Percentiles rank a stretch among this genome's conserved stretches.
Evolutionary conservation across 23 red algal genomes (phyloP).

Genomic region (Gracilariopsis chorda): DNA sequence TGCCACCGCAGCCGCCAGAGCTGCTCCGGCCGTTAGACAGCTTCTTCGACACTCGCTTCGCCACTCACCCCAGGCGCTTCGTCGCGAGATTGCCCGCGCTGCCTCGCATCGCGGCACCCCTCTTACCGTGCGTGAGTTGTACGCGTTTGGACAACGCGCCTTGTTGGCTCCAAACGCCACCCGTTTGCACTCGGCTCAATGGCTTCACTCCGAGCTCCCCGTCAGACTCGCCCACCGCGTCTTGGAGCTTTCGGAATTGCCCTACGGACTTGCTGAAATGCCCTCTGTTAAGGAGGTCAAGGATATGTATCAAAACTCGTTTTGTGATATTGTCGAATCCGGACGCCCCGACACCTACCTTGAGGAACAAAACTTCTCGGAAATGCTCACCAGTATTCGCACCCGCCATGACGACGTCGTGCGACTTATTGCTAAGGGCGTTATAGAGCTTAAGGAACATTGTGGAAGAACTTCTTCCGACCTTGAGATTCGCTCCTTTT

Average conservation of each 20-base stretch:
- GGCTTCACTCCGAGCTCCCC: constrained; percentile 86
- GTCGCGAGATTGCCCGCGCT: constrained; percentile 3
- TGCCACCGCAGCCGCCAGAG: background rate
- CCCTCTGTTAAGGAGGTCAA: constrained; percentile 75
- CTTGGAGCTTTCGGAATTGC: constrained; percentile 73
- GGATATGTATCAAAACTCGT: constrained; percentile 88
- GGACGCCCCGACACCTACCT: constrained; percentile 33
- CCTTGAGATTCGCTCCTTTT: constrained; percentile 87
- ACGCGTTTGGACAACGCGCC: constrained; percentile 78
- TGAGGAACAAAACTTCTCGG: constrained; percentile 81
- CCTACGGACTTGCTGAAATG: constrained; percentile 90
- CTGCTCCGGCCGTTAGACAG: background rate
- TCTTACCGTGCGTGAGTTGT: constrained; percentile 76
- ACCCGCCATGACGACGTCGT: constrained; percentile 90
- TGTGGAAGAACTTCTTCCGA: constrained; percentile 74
- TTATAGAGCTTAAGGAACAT: constrained; percentile 89
- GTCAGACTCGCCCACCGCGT: constrained; percentile 91
- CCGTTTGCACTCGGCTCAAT: constrained; percentile 75
- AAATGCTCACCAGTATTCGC: constrained; percentile 71
- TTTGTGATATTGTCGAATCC: constrained; percentile 71
- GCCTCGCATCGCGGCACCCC: constrained; percentile 59
- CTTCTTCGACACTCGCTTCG: background rate
- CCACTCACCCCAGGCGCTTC: background rate
- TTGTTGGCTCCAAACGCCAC: background rate
- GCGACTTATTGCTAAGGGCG: constrained; percentile 84